Conservation (phyloP, 2,329 filamentous ascomycete genomes). For the Trichoderma sp. region DNA sequence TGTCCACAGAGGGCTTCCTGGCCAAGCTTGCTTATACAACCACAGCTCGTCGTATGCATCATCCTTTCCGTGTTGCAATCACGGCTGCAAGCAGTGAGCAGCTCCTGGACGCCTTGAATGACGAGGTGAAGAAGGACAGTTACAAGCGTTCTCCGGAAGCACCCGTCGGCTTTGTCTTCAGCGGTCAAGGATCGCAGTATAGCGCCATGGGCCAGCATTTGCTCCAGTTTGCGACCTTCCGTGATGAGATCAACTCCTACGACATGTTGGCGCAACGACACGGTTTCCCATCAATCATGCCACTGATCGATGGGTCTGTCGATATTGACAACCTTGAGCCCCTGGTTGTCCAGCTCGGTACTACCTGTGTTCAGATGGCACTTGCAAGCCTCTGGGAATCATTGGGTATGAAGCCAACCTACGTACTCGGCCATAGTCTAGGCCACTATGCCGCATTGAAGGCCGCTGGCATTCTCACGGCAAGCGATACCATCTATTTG, state of each 20-base stretch:
- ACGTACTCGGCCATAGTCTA: slow-evolving; percentile 60
- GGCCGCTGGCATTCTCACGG: slow-evolving; percentile 69
- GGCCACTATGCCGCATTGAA: slow-evolving; percentile 51
- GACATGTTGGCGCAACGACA: slow-evolving; percentile 53
- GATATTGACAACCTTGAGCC: slow-evolving; percentile 21
- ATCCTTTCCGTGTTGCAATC: slow-evolving; percentile 57
- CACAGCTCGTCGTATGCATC: slow-evolving; percentile 64
- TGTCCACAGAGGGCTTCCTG: not conserved
- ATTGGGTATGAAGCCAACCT: slow-evolving; percentile 53
- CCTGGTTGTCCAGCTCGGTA: slow-evolving; percentile 46
- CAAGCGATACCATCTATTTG: slow-evolving; percentile 70
- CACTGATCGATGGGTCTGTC: slow-evolving; percentile 44
- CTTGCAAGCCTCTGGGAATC: slow-evolving; percentile 56
- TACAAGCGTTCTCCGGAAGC: not conserved
- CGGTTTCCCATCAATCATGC: slow-evolving; percentile 58
- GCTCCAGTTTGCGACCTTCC: slow-evolving; percentile 51
- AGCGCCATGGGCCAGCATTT: slow-evolving; percentile 55
- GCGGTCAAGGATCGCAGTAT: slow-evolving; percentile 41
- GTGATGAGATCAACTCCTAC: slow-evolving; percentile 57
- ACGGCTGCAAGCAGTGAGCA: slow-evolving; percentile 34
- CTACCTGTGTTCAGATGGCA: slow-evolving; percentile 59
- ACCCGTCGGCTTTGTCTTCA: slow-evolving; percentile 52
- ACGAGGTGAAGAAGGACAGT: slow-evolving; percentile 31
- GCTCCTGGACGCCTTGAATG: slow-evolving; percentile 30
- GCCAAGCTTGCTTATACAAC: slow-evolving; percentile 63